Conservation (phyloP, 352 stramenopile species). For the Pseudoperonospora humuli region DNA sequence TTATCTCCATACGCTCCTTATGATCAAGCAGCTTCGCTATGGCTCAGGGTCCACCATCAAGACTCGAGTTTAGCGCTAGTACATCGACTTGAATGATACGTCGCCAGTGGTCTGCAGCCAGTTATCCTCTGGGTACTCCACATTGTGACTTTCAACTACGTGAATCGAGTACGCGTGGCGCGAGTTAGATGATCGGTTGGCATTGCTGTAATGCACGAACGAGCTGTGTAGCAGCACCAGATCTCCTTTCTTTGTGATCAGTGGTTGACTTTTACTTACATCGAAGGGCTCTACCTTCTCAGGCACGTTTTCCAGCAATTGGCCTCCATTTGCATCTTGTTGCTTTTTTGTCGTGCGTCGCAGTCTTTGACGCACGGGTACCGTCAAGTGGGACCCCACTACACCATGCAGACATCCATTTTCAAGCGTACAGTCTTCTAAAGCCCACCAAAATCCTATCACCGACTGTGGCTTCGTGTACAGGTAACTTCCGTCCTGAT, state of each 20-base stretch:
- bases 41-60: not conserved
- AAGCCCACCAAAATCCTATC: slow-evolving; percentile 92
- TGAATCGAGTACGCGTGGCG: slow-evolving; percentile 95
- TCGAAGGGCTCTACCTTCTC: slow-evolving; percentile 48
- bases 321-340: slow-evolving; percentile 22
- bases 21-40: too few species aligned
- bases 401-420: slow-evolving; percentile 94
- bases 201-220: slow-evolving; percentile 92
- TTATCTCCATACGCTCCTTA: too few species aligned
- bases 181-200: slow-evolving; percentile 84
- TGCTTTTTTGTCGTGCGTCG: slow-evolving; percentile 55
- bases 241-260: slow-evolving; percentile 89
- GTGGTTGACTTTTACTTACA: slow-evolving; percentile 41
- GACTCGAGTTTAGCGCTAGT: slow-evolving; percentile 22
- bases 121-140: slow-evolving; percentile 84
- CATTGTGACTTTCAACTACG: slow-evolving; percentile 87
- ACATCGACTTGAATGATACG: slow-evolving; percentile 57
- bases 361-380: slow-evolving; percentile 82
- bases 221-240: slow-evolving; percentile 89
- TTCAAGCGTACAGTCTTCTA: slow-evolving; percentile 91
- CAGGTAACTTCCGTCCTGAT: slow-evolving; percentile 96
- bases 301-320: slow-evolving; percentile 59
- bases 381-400: slow-evolving; percentile 80
- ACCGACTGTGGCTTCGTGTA: slow-evolving; percentile 93
- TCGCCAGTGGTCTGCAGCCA: slow-evolving; percentile 90